Conservation (phyloP, 129 eudicot species). For the Arctium lappa region DNA sequence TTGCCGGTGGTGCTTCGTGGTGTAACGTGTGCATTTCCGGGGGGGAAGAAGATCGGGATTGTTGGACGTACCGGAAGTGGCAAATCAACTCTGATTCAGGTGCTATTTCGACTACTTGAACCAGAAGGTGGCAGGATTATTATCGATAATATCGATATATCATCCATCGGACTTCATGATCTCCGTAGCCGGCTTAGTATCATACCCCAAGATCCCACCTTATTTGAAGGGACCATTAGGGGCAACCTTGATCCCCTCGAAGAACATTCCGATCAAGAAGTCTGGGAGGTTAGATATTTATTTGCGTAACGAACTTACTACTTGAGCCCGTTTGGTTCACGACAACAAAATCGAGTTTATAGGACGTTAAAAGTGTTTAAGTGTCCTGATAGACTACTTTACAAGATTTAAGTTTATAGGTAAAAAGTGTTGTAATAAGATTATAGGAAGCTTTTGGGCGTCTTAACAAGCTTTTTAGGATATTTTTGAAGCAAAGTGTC, state of each 20-base stretch:
- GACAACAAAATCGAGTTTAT: no score
- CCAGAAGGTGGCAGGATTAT: slow-evolving; percentile 80
- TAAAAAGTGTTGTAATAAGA: no score
- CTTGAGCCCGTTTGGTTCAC: no score
- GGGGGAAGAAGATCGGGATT: slow-evolving; percentile 85
- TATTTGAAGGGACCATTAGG: slow-evolving; percentile 93
- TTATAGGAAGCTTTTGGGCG: no score
- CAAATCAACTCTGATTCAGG: slow-evolving; percentile 89
- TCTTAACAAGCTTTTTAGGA: no score
- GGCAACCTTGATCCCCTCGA: slow-evolving; percentile 89
- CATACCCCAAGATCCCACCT: slow-evolving; percentile 92
- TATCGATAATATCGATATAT: slow-evolving; percentile 80
- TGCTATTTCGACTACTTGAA: slow-evolving; percentile 76
- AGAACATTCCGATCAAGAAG: slow-evolving; percentile 75
- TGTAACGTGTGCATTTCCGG: slow-evolving; percentile 75
- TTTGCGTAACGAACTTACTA: no score
- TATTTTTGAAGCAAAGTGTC: no score
- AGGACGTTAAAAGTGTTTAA: no score
- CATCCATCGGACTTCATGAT: slow-evolving; percentile 87
- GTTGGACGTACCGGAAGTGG: slow-evolving; percentile 99
- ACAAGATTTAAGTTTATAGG: no score
- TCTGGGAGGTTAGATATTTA: slow-evolving; percentile 66
- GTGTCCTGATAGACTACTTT: no score
- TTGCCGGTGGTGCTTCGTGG: slow-evolving; percentile 86
- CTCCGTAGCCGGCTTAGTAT: slow-evolving; percentile 80